Evolutionary conservation across 2,329 filamentous ascomycete genomes (phyloP).

Genomic region (Aspergillus sp.): DNA sequence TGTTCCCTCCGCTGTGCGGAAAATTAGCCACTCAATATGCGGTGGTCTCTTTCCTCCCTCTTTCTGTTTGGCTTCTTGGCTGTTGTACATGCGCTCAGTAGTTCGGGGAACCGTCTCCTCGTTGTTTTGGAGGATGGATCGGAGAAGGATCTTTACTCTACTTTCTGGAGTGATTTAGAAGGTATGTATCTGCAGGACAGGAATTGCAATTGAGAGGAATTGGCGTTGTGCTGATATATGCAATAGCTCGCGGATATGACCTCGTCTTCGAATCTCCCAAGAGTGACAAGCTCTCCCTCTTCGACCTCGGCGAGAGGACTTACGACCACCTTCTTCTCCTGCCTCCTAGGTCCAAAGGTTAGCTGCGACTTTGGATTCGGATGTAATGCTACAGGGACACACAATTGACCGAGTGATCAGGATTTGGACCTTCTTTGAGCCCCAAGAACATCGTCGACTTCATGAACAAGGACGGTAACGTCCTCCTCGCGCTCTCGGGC

Average conservation of each 20-base stretch:
- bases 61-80: constrained; percentile 63
- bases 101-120: constrained; percentile 75
- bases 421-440: constrained; percentile 83
- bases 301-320: constrained; percentile 79
- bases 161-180: constrained; percentile 62
- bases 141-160: constrained; percentile 80
- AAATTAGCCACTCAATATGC: constrained; percentile 58
- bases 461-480: constrained; percentile 86
- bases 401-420: constrained; percentile 49
- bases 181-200: constrained; percentile 28
- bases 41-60: constrained; percentile 72
- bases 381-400: not conserved
- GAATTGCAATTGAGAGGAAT: too few species aligned
- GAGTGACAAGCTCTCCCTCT: constrained; percentile 73
- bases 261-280: constrained; percentile 82
- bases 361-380: not conserved
- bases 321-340: constrained; percentile 92
- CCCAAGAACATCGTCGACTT: constrained; percentile 87
- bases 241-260: constrained; percentile 75
- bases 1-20: constrained; percentile 37
- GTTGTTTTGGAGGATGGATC: constrained; percentile 81
- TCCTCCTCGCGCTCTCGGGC: constrained; percentile 81
- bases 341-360: constrained; percentile 87
- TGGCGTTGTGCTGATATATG: constrained; percentile 14
- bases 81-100: constrained; percentile 69